phyloP scores from a whole-genome alignment of 108 stramenopile genomes.

The Parietichytrium sp. region DNA sequence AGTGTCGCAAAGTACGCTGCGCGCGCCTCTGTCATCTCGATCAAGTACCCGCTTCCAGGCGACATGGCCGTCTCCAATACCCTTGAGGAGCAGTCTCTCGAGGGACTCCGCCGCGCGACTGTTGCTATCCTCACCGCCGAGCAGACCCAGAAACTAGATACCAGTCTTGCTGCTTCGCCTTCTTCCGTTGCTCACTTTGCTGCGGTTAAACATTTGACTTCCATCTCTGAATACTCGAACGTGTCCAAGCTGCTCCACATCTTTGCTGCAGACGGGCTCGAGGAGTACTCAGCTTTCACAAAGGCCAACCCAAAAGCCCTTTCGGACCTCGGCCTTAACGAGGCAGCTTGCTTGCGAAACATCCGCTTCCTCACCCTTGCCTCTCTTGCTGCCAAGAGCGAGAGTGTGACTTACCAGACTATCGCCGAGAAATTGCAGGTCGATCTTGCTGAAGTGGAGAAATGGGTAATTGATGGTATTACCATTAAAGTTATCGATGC shows the following conservation, averaged over 20 bases:
- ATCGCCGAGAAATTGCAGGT: neutral
- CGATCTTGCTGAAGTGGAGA: neutral
- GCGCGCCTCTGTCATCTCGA: conserved; percentile 10
- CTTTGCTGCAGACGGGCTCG: conserved; percentile 35
- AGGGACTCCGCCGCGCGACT: conserved; percentile 8
- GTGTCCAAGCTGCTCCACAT: conserved; percentile 32
- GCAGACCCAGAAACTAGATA: conserved; percentile 10
- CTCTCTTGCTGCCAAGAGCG: conserved; percentile 24
- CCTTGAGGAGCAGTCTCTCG: neutral
- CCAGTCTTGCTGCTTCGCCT: neutral
- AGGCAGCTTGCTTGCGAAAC: conserved; percentile 13
- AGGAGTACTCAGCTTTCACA: neutral
- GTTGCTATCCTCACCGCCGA: neutral
- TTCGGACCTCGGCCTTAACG: conserved; percentile 18
- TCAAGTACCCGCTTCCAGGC: conserved; percentile 38
- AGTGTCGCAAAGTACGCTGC: conserved; percentile 26
- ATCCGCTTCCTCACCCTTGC: conserved; percentile 29
- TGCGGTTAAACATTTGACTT: neutral
- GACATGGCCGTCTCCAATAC: conserved; percentile 15
- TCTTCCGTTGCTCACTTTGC: neutral
- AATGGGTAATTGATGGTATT: conserved; percentile 33
- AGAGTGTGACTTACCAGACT: neutral
- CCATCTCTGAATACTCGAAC: neutral
- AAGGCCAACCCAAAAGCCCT: neutral
- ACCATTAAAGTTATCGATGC: conserved; percentile 27